phyloP scores from a whole-genome alignment of 2,329 filamentous ascomycete genomes.

The Apiospora phragmitis region DNA sequence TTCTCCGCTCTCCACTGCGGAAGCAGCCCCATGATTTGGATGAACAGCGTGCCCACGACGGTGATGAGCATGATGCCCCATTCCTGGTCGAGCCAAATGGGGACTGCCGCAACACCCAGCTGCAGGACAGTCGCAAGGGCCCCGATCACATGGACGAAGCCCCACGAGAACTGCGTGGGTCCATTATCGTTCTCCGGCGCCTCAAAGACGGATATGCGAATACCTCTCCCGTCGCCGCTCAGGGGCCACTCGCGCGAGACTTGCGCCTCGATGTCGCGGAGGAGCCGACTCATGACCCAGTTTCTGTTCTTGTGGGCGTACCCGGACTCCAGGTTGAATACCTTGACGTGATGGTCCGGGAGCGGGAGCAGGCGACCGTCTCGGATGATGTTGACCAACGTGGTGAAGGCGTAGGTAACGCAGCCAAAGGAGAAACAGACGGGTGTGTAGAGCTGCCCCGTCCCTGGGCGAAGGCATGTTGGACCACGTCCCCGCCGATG shows the following conservation, averaged over 20 bases:
- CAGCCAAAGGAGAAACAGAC: slow-evolving; percentile 27
- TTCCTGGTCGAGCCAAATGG: not conserved
- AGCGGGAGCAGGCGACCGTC: slow-evolving; percentile 21
- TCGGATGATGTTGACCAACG: slow-evolving; percentile 19
- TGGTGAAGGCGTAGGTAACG: slow-evolving; percentile 22
- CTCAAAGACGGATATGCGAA: not conserved
- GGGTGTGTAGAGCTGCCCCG: slow-evolving; percentile 17
- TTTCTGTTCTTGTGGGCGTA: slow-evolving; percentile 16
- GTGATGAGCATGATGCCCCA: not conserved
- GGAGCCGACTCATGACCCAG: slow-evolving; percentile 15
- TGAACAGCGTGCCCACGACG: not conserved
- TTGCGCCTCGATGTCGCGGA: slow-evolving; percentile 13
- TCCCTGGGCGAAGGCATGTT: slow-evolving; percentile 19
- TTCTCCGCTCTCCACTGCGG: slow-evolving; percentile 1
- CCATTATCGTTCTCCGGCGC: not conserved
- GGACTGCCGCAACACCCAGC: not conserved
- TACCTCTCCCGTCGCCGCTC: not conserved
- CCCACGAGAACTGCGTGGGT: not conserved
- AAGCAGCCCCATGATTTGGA: not conserved
- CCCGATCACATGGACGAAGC: not conserved
- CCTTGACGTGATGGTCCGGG: slow-evolving; percentile 22
- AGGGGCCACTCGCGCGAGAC: not conserved
- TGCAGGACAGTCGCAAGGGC: not conserved
- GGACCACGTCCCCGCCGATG: slow-evolving; percentile 22
- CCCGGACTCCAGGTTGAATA: slow-evolving; percentile 23